Evolutionary conservation across 257 asterid genomes (phyloP).

Genomic region (Mentha longifolia): DNA sequence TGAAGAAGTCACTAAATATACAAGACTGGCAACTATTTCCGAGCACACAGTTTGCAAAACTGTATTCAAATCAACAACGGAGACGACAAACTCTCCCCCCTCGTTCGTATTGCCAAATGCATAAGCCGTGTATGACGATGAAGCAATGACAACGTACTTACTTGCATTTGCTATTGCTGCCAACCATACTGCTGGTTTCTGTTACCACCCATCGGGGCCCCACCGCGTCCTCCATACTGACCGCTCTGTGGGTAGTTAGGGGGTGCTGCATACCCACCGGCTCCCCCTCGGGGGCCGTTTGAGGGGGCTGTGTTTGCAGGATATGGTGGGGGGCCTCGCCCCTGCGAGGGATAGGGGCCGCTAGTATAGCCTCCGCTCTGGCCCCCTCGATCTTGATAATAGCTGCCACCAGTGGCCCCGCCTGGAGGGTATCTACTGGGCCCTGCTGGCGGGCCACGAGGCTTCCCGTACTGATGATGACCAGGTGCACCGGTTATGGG

Average conservation of each 20-base stretch:
- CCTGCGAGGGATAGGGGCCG: constrained; percentile 73
- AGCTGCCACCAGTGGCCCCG: constrained; percentile 63
- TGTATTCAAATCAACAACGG: constrained; percentile 12
- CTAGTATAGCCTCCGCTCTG: constrained; percentile 63
- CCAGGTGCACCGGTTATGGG: constrained; percentile 57
- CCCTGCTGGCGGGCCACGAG: constrained; percentile 82
- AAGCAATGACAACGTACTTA: neutral
- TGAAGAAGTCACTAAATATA: constrained; percentile 20
- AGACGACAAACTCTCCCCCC: constrained; percentile 9
- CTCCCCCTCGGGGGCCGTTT: constrained; percentile 65
- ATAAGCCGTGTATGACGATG: neutral
- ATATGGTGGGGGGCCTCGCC: constrained; percentile 67
- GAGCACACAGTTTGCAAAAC: constrained; percentile 20
- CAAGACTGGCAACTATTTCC: constrained; percentile 19
- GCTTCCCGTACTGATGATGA: constrained; percentile 80
- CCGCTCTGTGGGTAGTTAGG: constrained; percentile 69
- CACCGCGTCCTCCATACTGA: constrained; percentile 77
- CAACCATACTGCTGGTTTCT: constrained; percentile 90
- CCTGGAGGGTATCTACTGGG: constrained; percentile 69
- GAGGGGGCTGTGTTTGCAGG: constrained; percentile 61
- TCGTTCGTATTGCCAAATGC: neutral
- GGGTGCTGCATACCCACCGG: constrained; percentile 69
- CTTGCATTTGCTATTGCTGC: constrained; percentile 67
- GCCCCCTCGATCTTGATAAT: constrained; percentile 81
- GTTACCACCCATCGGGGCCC: constrained; percentile 57